Conservation (phyloP, 192 early-diverging fungal genomes). For the Physocladia obscura region DNA sequence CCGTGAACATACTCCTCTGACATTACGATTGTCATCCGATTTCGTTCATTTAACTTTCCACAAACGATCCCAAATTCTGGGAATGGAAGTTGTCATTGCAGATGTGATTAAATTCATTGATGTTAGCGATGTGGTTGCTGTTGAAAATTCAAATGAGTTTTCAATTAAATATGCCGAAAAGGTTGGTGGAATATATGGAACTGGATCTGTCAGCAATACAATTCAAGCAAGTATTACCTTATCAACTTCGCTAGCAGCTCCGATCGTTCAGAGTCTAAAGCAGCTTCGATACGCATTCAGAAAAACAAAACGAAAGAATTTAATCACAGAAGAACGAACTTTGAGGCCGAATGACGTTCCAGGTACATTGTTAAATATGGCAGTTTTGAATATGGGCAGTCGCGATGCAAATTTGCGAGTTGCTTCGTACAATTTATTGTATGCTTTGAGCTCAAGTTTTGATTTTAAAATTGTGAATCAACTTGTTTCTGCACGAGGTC, state of each 20-base stretch:
- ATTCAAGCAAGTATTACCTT: conserved; percentile 54
- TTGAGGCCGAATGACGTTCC: conserved; percentile 86
- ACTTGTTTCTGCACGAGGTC: conserved; percentile 71
- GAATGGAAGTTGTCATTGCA: conserved; percentile 70
- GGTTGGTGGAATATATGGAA: conserved; percentile 18
- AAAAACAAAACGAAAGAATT: conserved; percentile 59
- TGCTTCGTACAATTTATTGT: conserved; percentile 87
- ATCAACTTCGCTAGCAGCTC: conserved; percentile 71
- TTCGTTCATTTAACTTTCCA: conserved; percentile 74
- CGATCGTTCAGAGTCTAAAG: conserved; percentile 66
- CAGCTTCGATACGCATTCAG: conserved; percentile 71
- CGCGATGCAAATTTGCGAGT: conserved; percentile 77
- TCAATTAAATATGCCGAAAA: conserved; percentile 67
- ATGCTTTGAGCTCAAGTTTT: conserved; percentile 75
- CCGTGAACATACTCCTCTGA: conserved; percentile 67
- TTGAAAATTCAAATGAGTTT: conserved; percentile 73
- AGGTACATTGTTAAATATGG: conserved; percentile 90
- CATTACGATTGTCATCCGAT: conserved; percentile 79
- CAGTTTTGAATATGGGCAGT: conserved; percentile 83
- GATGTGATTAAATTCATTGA: conserved; percentile 87
- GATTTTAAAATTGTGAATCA: conserved; percentile 81
- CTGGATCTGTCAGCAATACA: conserved; percentile 6
- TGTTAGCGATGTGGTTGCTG: conserved; percentile 68
- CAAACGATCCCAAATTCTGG: conserved; percentile 76
- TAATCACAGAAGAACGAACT: conserved; percentile 61